phyloP scores from a whole-genome alignment of 768 basidiomycete species.

The Tricholoma flavovirens region DNA sequence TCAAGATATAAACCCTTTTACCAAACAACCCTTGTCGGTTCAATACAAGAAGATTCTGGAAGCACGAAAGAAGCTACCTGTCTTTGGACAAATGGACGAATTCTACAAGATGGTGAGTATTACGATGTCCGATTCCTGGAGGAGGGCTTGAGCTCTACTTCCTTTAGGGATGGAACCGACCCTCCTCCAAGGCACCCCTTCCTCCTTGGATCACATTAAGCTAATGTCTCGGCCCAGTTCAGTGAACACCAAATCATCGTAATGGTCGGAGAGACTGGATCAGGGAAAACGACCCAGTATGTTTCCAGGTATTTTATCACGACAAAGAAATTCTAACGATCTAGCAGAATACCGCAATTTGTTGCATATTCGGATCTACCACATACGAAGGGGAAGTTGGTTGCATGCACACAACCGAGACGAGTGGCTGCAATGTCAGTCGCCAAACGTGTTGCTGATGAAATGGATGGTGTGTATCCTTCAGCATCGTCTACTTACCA shows the following conservation, averaged over 20 bases:
- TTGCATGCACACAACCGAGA: conserved; percentile 95
- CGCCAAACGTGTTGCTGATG: conserved; percentile 96
- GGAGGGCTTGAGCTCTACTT: conserved; percentile 41
- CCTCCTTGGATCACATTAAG: conserved; percentile 11
- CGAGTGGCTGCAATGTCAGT: conserved; percentile 98
- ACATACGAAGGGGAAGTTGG: conserved; percentile 81
- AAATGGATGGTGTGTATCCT: conserved; percentile 83
- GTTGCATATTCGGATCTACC: conserved; percentile 92
- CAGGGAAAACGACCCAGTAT: conserved; percentile 94
- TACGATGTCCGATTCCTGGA: conserved; percentile 21
- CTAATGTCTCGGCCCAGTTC: conserved; percentile 45
- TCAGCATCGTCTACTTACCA: neutral
- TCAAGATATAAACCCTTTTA: conserved; percentile 84
- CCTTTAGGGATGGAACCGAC: conserved; percentile 34
- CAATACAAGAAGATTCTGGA: conserved; percentile 86
- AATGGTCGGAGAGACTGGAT: conserved; percentile 92
- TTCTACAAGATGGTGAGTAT: conserved; percentile 81
- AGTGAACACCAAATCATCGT: conserved; percentile 78
- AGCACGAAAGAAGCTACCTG: conserved; percentile 82
- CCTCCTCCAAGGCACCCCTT: conserved; percentile 20
- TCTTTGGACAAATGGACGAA: conserved; percentile 88
- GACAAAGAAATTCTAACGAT: conserved; percentile 8
- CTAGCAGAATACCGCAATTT: conserved; percentile 86
- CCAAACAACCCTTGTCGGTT: conserved; percentile 64
- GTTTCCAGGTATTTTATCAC: neutral